These are phyloP conservation scores for Cercophora samala DNA, from an alignment of 495 filamentous ascomycete genomes.

Conservation along the genomic window DNA sequence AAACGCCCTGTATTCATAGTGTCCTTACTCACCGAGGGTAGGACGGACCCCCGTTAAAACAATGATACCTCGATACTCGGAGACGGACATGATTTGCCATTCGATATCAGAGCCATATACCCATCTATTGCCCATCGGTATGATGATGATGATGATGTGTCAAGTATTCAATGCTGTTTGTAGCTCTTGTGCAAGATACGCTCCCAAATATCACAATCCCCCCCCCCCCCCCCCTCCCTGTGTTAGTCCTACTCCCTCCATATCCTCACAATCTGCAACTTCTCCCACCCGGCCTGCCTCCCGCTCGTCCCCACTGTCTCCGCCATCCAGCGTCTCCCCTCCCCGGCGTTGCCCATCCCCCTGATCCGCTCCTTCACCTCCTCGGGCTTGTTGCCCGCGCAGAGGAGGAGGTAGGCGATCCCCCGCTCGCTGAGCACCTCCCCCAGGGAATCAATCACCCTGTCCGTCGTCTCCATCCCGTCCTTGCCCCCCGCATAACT, in stretches of 20 bases:
- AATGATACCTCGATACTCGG: slow-evolving; percentile 1
- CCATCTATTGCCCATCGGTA: no score
- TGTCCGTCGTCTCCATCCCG: slow-evolving; percentile 89
- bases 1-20: not conserved
- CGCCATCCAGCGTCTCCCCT: slow-evolving; percentile 57
- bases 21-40: not conserved
- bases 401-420: slow-evolving; percentile 85
- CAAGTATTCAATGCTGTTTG: no score
- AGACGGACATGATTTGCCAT: not conserved
- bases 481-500: slow-evolving; percentile 84
- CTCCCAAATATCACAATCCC: no score
- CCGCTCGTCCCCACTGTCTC: slow-evolving; percentile 83
- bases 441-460: slow-evolving; percentile 66
- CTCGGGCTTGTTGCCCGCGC: slow-evolving; percentile 78
- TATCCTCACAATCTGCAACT: slow-evolving; percentile 74
- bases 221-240: no score
- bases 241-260: slow-evolving; percentile 53
- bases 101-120: no score
- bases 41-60: slow-evolving; percentile 8
- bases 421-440: slow-evolving; percentile 61
- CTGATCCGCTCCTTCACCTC: slow-evolving; percentile 65
- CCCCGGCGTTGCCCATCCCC: slow-evolving; percentile 35
- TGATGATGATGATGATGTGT: no score
- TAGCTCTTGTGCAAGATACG: no score
- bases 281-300: slow-evolving; percentile 88